Base-by-base conservation (phyloP, 2,329 filamentous ascomycete species). In the Pseudogymnoascus sp. region DNA sequence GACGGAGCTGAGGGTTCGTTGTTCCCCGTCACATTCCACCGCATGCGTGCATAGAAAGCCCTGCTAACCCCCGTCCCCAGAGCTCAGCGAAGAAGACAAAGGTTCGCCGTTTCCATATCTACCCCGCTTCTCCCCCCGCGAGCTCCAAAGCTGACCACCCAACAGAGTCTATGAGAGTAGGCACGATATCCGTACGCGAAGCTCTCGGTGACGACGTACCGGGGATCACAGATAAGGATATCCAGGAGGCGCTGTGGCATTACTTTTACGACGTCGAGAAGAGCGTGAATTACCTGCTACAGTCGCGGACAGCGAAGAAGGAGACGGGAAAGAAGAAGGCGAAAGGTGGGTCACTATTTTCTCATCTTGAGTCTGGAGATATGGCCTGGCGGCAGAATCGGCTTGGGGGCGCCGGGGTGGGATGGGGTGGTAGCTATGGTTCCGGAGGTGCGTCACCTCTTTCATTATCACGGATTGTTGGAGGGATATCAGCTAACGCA, bases 251-350 rank as follows among this genome's bases (percentile, higher is more conserved):
- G 0, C 77, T 99, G 14, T 97, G 92, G 91, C 86, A 99, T 76
- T 97, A 97, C 75, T 97, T 93, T 75, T 97, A 93, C 73, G 93
- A 99, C 71, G 81, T 96, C 31, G 88, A 86, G 64, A 96, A 96
- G 75, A 86, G 91, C 0, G 88, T 96, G 39, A 81, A 83, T 64
- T 97, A 96, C 72, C 76, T 99, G 64, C 83, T 86, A 67, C 89
- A 86, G 81, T 86, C 69, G 60, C 62, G 69, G 59, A 67, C 66
- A 8, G 68, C 67, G 29, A 73, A 71, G 62, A 64, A 63, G 29
- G 67, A 69, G 40, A 69, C 75, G 64, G 69, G 68, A 51, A 77
- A 78, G 62, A 70, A 78, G 65, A 72, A 71, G 62, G 60, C 40
- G 54, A 66, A 71, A 72, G 72, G 73, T 74, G 67, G 66, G 73